Conservation (phyloP, 352 stramenopile genomes). For the Elongisporangium prolatum region DNA sequence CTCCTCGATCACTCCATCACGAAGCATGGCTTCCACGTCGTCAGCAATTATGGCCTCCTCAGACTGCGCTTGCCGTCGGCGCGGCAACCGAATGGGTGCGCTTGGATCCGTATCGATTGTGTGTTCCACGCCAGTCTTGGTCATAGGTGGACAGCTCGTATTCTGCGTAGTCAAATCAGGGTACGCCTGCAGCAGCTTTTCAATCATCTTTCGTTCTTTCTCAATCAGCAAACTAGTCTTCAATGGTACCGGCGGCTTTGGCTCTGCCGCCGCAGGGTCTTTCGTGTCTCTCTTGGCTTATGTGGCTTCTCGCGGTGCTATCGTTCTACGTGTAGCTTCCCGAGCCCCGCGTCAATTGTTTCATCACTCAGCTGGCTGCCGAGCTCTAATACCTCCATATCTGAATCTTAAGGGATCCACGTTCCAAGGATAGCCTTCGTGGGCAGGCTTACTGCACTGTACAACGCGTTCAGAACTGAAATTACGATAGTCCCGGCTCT, state of each 20-base stretch:
- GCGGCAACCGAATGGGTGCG: slow-evolving; percentile 8
- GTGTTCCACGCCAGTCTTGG: slow-evolving; percentile 5
- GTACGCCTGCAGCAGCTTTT: slow-evolving; percentile 9
- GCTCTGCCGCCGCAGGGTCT: slow-evolving; percentile 4
- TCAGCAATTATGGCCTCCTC: slow-evolving; percentile 11
- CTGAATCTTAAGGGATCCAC: slow-evolving; percentile 8
- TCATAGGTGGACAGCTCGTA: slow-evolving; percentile 8
- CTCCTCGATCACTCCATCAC: slow-evolving; percentile 14
- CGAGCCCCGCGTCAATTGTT: not conserved
- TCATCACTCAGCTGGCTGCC: slow-evolving; percentile 2
- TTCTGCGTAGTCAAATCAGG: not conserved
- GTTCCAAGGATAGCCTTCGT: slow-evolving; percentile 6
- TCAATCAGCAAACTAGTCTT: not conserved
- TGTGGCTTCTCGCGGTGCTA: too few species aligned
- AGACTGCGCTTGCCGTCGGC: not conserved
- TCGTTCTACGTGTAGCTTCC: not conserved
- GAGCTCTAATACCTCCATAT: slow-evolving; percentile 8
- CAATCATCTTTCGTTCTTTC: slow-evolving; percentile 1
- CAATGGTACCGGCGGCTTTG: slow-evolving; percentile 1
- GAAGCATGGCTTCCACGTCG: slow-evolving; percentile 7
- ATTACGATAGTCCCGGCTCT: not conserved
- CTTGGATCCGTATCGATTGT: slow-evolving; percentile 13
- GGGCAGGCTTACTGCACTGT: slow-evolving; percentile 6
- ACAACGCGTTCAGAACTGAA: slow-evolving; percentile 9
- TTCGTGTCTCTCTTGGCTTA: too few species aligned